Base-by-base conservation (phyloP, 2,329 filamentous ascomycete genomes). In the Mycosphaerelloides madeirae region DNA sequence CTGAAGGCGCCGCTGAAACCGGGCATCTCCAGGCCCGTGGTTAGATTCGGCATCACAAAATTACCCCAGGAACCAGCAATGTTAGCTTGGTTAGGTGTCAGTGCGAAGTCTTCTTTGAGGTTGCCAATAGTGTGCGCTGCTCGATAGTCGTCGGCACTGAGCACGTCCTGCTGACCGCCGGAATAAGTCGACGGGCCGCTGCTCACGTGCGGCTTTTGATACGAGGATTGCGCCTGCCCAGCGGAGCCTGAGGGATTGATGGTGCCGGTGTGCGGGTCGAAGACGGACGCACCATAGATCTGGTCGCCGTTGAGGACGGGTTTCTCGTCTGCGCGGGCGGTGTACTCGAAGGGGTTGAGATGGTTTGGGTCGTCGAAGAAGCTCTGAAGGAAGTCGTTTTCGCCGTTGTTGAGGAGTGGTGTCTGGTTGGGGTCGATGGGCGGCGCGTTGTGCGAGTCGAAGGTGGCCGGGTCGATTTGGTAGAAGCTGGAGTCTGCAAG, bases 311-410 rank as follows among this genome's bases (percentile, higher is more conserved):
- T 15, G 16, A 15, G 11, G 12, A 18, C 16, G 8, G 33, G 33
- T 19, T 18, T 14, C 16, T 15, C 14, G 14, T 35, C 33, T 19
- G 33, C 9, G 33, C 33, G 15, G 9, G 15, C 14, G 16, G 14
- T 35, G 41, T 14, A 28, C 8, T 43, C 41, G 32, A 36, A 43
- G 13, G 19, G 31, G n/a, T 29, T 33, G n/a, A 36, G 11, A 19
- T 43, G 31, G 41, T 37, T 43, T 2, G 41, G 41, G 25, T 43
- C 36, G 41, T 43, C 41, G 41, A 43, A 43, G 22, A 43, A 43
- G 31, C 18, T 43, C n/a, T 31, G 29, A 8, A 43, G 41, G 32
- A 36, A 43, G 32, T 43, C 18, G 41, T 43, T 33, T 15, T 43
- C 41, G 31, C 22, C 36, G 31, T 43, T 20, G 18, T 43, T 43